Evolutionary conservation across 768 basidiomycete genomes (phyloP).

Genomic region (Lactifluus pinguis): DNA sequence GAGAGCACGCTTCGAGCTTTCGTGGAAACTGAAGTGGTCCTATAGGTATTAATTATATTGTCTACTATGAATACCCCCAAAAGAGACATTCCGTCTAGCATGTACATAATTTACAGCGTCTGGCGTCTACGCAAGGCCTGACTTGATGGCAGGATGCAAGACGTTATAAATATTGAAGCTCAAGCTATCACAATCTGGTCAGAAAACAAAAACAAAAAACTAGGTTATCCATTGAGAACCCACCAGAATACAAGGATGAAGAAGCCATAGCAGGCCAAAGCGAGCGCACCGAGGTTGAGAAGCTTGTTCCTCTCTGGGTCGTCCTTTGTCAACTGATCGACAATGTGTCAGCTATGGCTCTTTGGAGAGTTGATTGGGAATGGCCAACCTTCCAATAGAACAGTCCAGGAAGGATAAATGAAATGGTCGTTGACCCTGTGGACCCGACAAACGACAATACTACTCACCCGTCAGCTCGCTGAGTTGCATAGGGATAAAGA

Average conservation of each 20-base stretch:
- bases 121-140: neutral
- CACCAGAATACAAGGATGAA: constrained; percentile 85
- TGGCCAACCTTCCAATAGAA: constrained; percentile 82
- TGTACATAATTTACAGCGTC: neutral
- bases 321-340: constrained; percentile 52
- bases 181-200: constrained; percentile 38
- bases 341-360: neutral
- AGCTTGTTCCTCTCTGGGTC: constrained; percentile 45
- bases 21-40: neutral
- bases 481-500: neutral
- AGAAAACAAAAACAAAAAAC: neutral
- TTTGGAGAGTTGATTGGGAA: neutral
- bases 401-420: constrained; percentile 89
- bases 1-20: neutral
- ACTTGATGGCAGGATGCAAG: constrained; percentile 27
- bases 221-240: constrained; percentile 23
- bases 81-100: neutral
- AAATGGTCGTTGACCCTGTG: constrained; percentile 93
- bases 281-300: constrained; percentile 55
- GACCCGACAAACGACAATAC: constrained; percentile 95
- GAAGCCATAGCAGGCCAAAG: constrained; percentile 63
- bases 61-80: neutral
- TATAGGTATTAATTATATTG: neutral
- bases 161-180: constrained; percentile 73
- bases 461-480: constrained; percentile 24